Evolutionary conservation across 768 basidiomycete genomes (phyloP).

Genomic region (Suillus paluster): DNA sequence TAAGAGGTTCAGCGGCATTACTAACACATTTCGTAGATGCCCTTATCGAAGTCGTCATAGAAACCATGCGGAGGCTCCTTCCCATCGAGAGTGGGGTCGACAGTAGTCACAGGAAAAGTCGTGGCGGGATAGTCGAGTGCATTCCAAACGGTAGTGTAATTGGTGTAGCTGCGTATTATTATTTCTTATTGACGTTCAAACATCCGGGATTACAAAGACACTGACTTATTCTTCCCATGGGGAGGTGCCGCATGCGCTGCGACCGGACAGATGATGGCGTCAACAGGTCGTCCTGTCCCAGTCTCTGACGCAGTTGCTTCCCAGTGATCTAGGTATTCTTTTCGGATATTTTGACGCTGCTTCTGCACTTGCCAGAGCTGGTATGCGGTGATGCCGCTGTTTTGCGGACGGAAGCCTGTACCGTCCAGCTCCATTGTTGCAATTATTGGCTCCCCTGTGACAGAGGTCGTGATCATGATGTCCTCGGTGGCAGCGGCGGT

Average conservation of each 20-base stretch:
- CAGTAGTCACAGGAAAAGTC: constrained; percentile 65
- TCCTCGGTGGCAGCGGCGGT: constrained; percentile 54
- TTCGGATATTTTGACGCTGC: constrained; percentile 45
- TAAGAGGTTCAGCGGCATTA: constrained; percentile 3
- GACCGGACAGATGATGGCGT: constrained; percentile 71
- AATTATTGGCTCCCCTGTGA: constrained; percentile 59
- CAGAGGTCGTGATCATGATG: constrained; percentile 38
- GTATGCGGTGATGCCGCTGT: constrained; percentile 49
- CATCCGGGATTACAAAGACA: constrained; percentile 5
- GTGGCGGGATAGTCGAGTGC: constrained; percentile 64
- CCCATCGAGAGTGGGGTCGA: constrained; percentile 57
- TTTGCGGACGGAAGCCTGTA: constrained; percentile 28
- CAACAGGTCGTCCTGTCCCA: constrained; percentile 72
- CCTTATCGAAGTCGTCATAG: constrained; percentile 49
- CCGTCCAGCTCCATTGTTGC: constrained; percentile 46
- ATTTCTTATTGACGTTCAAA: constrained; percentile 14
- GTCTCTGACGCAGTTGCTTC: constrained; percentile 53
- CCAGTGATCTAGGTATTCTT: constrained; percentile 67
- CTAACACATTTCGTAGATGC: constrained; percentile 58
- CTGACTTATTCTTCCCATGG: constrained; percentile 62
- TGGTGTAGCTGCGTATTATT: constrained; percentile 41
- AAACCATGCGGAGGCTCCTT: constrained; percentile 50
- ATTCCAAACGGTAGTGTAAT: constrained; percentile 69
- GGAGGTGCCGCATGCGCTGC: constrained; percentile 65
- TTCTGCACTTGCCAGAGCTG: constrained; percentile 74